Percentiles rank a stretch among this genome's conserved stretches.
Conservation (phyloP, 306 rosid species). For the Oxytropis ochrocephala region DNA sequence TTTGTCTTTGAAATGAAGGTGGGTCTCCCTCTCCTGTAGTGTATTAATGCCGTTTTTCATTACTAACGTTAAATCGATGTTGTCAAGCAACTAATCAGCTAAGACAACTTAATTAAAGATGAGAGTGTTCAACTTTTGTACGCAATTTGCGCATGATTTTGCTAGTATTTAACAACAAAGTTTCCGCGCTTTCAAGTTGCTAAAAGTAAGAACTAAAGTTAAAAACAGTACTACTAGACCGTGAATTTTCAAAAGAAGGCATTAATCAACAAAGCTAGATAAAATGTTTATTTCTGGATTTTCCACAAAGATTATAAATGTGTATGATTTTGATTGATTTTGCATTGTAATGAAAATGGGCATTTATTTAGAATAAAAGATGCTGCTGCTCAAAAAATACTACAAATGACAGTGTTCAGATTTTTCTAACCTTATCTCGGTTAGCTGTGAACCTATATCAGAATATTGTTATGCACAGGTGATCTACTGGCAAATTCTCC, state of each 20-base stretch:
- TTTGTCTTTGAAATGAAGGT: neutral
- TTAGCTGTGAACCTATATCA: neutral
- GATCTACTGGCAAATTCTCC: neutral
- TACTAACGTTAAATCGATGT: neutral
- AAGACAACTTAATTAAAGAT: neutral
- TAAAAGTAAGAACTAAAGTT: conserved; percentile 11
- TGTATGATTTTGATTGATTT: neutral
- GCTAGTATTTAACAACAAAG: neutral
- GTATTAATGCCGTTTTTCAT: neutral
- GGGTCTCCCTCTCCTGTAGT: neutral
- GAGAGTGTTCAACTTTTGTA: conserved; percentile 7
- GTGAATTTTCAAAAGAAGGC: conserved; percentile 24
- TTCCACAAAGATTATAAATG: no score
- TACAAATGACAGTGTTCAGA: neutral
- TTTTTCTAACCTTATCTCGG: neutral
- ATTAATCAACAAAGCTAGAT: conserved; percentile 17
- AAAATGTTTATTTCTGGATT: neutral
- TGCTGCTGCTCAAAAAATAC: neutral
- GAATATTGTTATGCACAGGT: neutral
- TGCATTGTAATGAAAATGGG: neutral
- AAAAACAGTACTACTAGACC: conserved; percentile 18
- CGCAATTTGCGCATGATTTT: conserved; percentile 15
- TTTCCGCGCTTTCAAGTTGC: neutral
- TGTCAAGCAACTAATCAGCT: neutral
- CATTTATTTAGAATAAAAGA: neutral